Evolutionary conservation across 768 basidiomycete genomes (phyloP), one percentile per base, ranked within the genome.

Genomic region (Kwoniella sp.): DNA sequence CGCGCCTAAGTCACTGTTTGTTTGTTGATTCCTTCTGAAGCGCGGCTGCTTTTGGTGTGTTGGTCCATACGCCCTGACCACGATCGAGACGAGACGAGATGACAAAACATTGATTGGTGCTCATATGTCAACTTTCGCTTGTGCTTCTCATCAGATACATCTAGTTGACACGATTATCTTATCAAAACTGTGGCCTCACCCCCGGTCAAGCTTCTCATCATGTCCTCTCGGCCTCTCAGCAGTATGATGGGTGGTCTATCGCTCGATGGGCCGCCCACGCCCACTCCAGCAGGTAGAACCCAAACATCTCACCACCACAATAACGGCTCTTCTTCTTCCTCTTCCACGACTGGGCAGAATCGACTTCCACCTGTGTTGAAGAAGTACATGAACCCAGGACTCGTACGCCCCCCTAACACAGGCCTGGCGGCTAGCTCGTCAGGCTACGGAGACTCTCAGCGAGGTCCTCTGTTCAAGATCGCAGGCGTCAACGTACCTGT

Each of bases 311-410:
- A 45, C 41, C 41, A 45, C 17, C 8, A 17, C 15, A 62, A 45
- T 55, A 53, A 26, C 51, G 48, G 37, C 31, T 15, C 23, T 26
- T 51, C 50, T 41, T 58, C 64, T 31, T 34, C 59, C 50, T 51
- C 37, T 15, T 53, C 55, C 4, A n/a, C 50, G 7, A 4, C 38
- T 38, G 55, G 56, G 17, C 62, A 57, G 13, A 75, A 75, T 48
- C 70, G 76, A 22, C 59, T 78, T 11, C 70, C 74, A 9, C 70
- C 74, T 0, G 67, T 77, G 13, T 38, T 79, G 48, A 77, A 75
- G 51, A 76, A 76, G 45, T 79, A 76, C 58, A 77, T 77, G 74
- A 77, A 79, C 52, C 76, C 78, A 8, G 72, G 64, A 8, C 58
- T 77, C n/a, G 67, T 66, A 8, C 61, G 78, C 41, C 73, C 78